Conservation (phyloP, 2,329 filamentous ascomycete genomes). For the Ascochyta viciae-villosae region DNA sequence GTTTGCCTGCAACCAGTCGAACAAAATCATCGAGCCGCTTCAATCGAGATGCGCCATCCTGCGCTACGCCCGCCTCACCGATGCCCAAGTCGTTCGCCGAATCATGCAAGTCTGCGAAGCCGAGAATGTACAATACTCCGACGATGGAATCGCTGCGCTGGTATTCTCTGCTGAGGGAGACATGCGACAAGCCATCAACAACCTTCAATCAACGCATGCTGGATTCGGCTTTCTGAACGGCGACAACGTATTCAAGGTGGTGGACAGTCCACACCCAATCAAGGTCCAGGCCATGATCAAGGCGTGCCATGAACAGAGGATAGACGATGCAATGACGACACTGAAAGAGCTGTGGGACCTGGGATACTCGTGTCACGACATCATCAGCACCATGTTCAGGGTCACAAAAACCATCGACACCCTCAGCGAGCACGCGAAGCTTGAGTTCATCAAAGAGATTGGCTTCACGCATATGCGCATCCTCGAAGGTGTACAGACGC, state of each 20-base stretch:
- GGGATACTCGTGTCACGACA: constrained; percentile 98
- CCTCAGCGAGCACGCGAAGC: constrained; percentile 90
- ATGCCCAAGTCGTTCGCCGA: constrained; percentile 89
- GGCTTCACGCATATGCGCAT: constrained; percentile 99
- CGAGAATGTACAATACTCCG: constrained; percentile 87
- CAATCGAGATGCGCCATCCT: constrained; percentile 97
- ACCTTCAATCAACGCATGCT: constrained; percentile 89
- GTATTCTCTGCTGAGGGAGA: constrained; percentile 98
- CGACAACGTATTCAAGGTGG: constrained; percentile 97
- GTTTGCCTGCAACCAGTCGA: constrained; percentile 97
- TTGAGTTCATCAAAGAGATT: constrained; percentile 98
- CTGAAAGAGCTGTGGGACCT: constrained; percentile 92
- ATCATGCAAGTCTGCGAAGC: constrained; percentile 91
- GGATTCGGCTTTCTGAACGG: constrained; percentile 97
- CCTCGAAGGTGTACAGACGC: constrained; percentile 93
- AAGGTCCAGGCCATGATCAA: constrained; percentile 99
- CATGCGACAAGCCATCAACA: constrained; percentile 99
- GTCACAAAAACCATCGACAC: constrained; percentile 96
- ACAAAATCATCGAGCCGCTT: constrained; percentile 99
- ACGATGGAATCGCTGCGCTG: constrained; percentile 93
- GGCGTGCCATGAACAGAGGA: constrained; percentile 89
- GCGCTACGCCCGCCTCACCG: constrained; percentile 89
- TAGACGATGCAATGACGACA: constrained; percentile 85
- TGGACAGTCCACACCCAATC: constrained; percentile 95
- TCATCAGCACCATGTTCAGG: constrained; percentile 98